Evolutionary conservation across 371 early-diverging fungal species (phyloP).

Genomic region (Mucor circinelloides): DNA sequence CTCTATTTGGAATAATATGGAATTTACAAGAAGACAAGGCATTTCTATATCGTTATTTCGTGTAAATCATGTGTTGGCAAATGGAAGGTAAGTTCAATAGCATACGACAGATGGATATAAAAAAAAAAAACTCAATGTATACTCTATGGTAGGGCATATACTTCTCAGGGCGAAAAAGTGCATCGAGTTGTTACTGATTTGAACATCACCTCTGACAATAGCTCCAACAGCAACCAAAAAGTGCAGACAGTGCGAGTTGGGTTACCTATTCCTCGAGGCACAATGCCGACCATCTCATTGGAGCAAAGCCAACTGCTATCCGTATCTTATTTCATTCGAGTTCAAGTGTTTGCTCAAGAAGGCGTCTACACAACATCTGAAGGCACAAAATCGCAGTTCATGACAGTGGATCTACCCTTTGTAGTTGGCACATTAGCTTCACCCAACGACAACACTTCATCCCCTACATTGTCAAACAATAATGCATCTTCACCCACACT

Average conservation of each 20-base stretch:
- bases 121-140: not conserved
- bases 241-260: conserved; percentile 13
- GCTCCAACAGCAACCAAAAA: not conserved
- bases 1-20: conserved; percentile 20
- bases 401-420: conserved; percentile 26
- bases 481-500: not conserved
- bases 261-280: conserved; percentile 21
- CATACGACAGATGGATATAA: not conserved
- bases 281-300: conserved; percentile 20
- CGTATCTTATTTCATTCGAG: conserved; percentile 21
- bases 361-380: conserved; percentile 17
- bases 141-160: conserved; percentile 6
- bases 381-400: conserved; percentile 12
- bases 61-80: conserved; percentile 15
- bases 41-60: conserved; percentile 22
- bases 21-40: conserved; percentile 19
- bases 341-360: conserved; percentile 21
- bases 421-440: conserved; percentile 15
- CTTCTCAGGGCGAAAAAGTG: conserved; percentile 18
- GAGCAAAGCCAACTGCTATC: conserved; percentile 24
- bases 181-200: conserved; percentile 20
- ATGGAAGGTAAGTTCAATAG: conserved; percentile 10
- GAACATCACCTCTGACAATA: conserved; percentile 1
- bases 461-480: not conserved
- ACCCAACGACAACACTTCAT: not conserved